These are phyloP conservation scores for Aspergillus sp. DNA, from an alignment of 2,329 filamentous ascomycete genomes.

Conservation along the genomic window DNA sequence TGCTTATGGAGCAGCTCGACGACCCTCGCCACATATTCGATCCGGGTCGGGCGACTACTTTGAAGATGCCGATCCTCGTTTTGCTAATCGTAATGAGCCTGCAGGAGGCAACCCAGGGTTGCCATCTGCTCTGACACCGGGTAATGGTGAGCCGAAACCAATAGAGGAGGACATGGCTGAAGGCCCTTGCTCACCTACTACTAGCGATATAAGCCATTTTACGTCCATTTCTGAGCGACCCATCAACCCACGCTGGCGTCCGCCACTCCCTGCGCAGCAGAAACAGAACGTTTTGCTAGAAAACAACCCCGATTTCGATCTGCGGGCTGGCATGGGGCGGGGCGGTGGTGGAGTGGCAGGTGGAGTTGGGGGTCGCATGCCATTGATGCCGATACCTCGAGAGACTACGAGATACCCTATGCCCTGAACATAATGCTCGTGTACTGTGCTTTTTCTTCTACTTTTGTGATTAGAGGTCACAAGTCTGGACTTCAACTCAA, in stretches of 20 bases:
- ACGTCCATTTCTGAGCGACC: constrained; percentile 87
- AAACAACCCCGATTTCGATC: constrained; percentile 80
- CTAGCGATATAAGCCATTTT: constrained; percentile 80
- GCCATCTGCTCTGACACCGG: constrained; percentile 41
- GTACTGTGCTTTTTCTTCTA: neutral
- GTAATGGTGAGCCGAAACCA: constrained; percentile 40
- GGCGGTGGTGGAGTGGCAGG: constrained; percentile 16
- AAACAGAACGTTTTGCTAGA: constrained; percentile 73
- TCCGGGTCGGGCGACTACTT: constrained; percentile 64
- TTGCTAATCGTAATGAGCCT: constrained; percentile 52
- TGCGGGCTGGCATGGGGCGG: constrained; percentile 50
- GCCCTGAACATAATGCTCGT: constrained; percentile 16
- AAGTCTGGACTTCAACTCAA: neutral
- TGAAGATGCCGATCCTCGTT: constrained; percentile 89
- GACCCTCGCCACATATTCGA: constrained; percentile 25
- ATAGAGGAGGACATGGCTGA: constrained; percentile 58
- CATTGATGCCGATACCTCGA: constrained; percentile 20
- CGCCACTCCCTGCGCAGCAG: constrained; percentile 47
- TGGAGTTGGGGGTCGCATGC: constrained; percentile 25
- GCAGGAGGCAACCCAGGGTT: constrained; percentile 26
- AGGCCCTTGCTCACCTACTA: constrained; percentile 67
- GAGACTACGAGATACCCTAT: constrained; percentile 26
- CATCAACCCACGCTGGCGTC: constrained; percentile 80
- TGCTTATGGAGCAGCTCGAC: constrained; percentile 22
- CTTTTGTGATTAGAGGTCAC: neutral